Evolutionary conservation across 2,329 filamentous ascomycete species (phyloP), one percentile per base, ranked within the genome.

Genomic region (Cercospora sp.): DNA sequence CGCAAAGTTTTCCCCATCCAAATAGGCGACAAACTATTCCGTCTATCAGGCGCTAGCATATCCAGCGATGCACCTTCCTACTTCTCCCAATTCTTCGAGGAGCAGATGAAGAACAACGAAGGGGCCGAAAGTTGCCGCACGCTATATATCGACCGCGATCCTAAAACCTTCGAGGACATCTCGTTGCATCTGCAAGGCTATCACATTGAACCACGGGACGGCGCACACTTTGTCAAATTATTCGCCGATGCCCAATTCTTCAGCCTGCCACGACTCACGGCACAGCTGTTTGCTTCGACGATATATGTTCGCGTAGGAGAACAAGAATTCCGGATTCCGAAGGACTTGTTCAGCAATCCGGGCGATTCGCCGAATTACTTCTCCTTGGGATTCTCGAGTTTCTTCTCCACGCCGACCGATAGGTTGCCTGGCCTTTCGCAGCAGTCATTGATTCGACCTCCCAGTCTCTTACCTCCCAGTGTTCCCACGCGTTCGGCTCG

Each of bases 231-330:
- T 79, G 94, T 97, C 74, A 93, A 91, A 67, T 83, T 98, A 31
- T 97, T 96, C 79, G 93, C 94, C 20, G 94, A 98, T 80, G 93
- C 94, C 1, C 94, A 97, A 77, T 97, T 97, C 81, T 98, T 97
- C 80, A 93, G 88, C 76, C 82, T 98, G 63, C 94, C 94, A 28
- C 91, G 92, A 72, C 84, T 98, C 68, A 93, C 94, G 72, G 93
- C 93, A 30, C 94, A 96, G 79, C 89, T 98, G 23, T 96, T 94
- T 79, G 92, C 94, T 73, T 92, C 93, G 70, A 91, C 91, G 75
- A 96, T 97, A 76, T 96, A 94, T 83, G 93, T 97, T 75, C 90
- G 91, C 69, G 94, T 98, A 74, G 94, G 94, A 68, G 88, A 92
- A 73, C 88, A 87, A 67, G 89, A 95, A 74, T 98, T 98, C 80